phyloP scores from a whole-genome alignment of 2,329 filamentous ascomycete species.

The Ceratocystis variospora region DNA sequence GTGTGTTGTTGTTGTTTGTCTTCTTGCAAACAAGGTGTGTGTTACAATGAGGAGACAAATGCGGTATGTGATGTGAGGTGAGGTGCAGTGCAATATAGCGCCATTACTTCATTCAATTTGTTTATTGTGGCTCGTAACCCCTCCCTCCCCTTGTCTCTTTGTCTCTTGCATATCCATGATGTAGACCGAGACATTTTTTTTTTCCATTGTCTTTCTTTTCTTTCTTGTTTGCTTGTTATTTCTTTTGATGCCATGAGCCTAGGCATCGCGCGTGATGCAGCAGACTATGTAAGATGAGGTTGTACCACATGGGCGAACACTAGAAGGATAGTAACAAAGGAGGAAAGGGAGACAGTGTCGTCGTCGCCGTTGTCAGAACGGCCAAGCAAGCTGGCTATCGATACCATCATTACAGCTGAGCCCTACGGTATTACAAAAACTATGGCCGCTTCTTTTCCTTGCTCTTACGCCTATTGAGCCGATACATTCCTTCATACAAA shows the following conservation, averaged over 20 bases:
- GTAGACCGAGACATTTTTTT: conserved; percentile 1
- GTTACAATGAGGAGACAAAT: too few relatives aligned
- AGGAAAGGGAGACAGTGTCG: not conserved
- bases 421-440: too few relatives aligned
- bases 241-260: not conserved
- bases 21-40: not conserved
- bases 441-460: not conserved
- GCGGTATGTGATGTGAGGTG: too few relatives aligned
- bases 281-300: not conserved
- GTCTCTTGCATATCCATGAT: not conserved
- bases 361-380: too few relatives aligned
- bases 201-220: not conserved
- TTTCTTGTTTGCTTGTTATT: not conserved
- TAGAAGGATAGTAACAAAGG: not conserved
- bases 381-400: too few relatives aligned
- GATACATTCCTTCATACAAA: not conserved
- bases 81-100: too few relatives aligned
- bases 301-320: not conserved
- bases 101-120: too few relatives aligned
- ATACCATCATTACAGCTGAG: too few relatives aligned
- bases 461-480: not conserved
- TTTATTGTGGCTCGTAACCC: not conserved
- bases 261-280: not conserved
- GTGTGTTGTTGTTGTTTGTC: not conserved
- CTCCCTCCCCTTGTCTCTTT: not conserved